Conservation (phyloP, 1,284 basidiomycete genomes). For the Fomitiporia mediterranea region DNA sequence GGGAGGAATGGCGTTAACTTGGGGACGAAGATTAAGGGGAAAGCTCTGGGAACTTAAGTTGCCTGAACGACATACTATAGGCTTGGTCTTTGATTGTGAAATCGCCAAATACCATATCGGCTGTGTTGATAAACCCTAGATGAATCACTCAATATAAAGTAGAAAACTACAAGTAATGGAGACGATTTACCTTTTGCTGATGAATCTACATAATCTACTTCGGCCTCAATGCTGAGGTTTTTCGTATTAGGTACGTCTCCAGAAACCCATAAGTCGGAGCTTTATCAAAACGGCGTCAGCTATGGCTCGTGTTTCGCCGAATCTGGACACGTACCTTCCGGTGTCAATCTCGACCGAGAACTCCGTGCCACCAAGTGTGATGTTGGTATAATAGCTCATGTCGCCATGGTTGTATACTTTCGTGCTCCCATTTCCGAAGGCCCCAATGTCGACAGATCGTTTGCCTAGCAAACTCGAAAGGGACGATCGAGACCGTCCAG, state of each 20-base stretch:
- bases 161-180: neutral
- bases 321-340: conserved; percentile 47
- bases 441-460: conserved; percentile 11
- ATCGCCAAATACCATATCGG: conserved; percentile 48
- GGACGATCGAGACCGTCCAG: neutral
- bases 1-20: conserved; percentile 36
- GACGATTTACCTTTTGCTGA: conserved; percentile 37
- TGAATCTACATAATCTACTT: conserved; percentile 49
- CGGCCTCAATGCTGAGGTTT: conserved; percentile 38
- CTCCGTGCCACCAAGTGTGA: conserved; percentile 44
- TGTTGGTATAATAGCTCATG: conserved; percentile 47
- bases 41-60: neutral
- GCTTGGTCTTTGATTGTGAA: conserved; percentile 53
- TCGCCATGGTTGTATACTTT: conserved; percentile 40
- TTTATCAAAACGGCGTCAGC: conserved; percentile 19
- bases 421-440: conserved; percentile 17
- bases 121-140: conserved; percentile 49
- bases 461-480: neutral
- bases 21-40: conserved; percentile 18
- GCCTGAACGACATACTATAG: conserved; percentile 43
- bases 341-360: conserved; percentile 59
- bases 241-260: conserved; percentile 39
- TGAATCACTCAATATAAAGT: conserved; percentile 1
- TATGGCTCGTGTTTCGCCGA: neutral
- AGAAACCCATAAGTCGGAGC: conserved; percentile 58